These are phyloP conservation scores for Colletotrichum musicola DNA, from an alignment of 2,329 filamentous ascomycete genomes.

Conservation along the genomic window DNA sequence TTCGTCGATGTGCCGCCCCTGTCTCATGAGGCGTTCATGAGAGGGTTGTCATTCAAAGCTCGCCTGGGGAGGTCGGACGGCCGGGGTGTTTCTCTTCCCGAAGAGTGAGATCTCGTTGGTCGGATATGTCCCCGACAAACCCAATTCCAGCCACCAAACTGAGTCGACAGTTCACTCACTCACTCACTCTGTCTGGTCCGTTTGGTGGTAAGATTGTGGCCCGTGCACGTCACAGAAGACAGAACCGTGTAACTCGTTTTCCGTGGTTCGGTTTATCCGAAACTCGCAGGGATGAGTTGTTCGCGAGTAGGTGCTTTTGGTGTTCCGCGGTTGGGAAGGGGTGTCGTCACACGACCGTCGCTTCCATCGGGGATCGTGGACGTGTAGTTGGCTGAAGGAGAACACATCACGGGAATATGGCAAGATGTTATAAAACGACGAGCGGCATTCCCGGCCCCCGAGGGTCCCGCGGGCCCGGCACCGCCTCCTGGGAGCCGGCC, in stretches of 20 bases:
- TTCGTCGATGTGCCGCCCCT: not conserved
- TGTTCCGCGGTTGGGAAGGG: not conserved
- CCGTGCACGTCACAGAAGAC: conserved; percentile 28
- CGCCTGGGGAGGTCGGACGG: too few relatives aligned
- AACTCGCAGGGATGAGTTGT: not conserved
- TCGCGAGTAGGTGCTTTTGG: not conserved
- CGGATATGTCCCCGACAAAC: too few relatives aligned
- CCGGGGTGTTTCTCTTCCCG: not conserved
- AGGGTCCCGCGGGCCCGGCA: conserved; percentile 14
- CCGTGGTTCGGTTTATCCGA: not conserved
- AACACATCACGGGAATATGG: not conserved
- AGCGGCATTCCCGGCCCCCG: conserved; percentile 11
- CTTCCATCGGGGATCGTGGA: not conserved
- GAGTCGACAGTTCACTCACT: too few relatives aligned
- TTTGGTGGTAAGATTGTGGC: conserved; percentile 27
- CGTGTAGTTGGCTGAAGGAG: too few relatives aligned
- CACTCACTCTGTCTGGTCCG: too few relatives aligned
- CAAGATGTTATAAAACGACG: not conserved
- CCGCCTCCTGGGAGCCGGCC: not conserved
- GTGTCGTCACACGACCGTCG: not conserved
- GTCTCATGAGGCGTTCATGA: not conserved
- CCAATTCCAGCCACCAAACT: too few relatives aligned
- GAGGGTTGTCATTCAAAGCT: not conserved
- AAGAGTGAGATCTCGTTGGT: not conserved
- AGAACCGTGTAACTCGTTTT: conserved; percentile 1